These are phyloP conservation scores for Cordyceps pruinosa DNA, from an alignment of 2,329 filamentous ascomycete genomes.

Conservation along the genomic window DNA sequence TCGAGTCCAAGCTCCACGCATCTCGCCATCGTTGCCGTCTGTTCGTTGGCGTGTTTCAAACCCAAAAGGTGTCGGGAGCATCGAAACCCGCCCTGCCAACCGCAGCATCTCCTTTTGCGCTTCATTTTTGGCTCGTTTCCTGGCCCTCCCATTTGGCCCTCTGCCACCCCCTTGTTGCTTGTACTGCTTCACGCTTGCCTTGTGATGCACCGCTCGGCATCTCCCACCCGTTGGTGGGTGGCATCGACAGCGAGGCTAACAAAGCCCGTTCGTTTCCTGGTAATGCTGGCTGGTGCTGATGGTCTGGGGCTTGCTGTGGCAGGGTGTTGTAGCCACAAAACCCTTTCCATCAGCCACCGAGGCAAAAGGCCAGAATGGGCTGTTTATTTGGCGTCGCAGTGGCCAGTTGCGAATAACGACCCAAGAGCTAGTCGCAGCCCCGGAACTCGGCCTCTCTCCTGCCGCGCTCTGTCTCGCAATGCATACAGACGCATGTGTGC, in stretches of 20 bases:
- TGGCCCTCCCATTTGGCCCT: background rate
- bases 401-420: background rate
- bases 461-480: background rate
- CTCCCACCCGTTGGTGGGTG: slow-evolving; percentile 10
- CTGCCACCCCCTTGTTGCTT: slow-evolving; percentile 5
- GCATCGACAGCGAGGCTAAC: background rate
- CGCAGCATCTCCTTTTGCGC: background rate
- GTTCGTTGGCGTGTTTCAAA: slow-evolving; percentile 5
- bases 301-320: background rate
- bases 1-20: background rate
- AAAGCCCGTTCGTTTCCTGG: background rate
- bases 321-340: background rate
- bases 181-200: slow-evolving; percentile 1
- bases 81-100: background rate
- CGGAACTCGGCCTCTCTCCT: background rate
- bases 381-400: background rate
- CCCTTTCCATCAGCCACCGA: background rate
- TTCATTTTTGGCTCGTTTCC: slow-evolving; percentile 1
- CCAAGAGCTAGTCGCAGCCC: background rate
- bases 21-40: background rate
- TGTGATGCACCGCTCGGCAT: slow-evolving; percentile 7
- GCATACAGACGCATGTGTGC: background rate
- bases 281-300: background rate
- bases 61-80: background rate
- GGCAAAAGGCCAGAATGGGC: background rate